A percentile compares a stretch with the other conserved stretches of the same genome.
These are phyloP conservation scores for Isatis lusitanica DNA, from an alignment of 441 rosid species.

Conservation along the genomic window DNA sequence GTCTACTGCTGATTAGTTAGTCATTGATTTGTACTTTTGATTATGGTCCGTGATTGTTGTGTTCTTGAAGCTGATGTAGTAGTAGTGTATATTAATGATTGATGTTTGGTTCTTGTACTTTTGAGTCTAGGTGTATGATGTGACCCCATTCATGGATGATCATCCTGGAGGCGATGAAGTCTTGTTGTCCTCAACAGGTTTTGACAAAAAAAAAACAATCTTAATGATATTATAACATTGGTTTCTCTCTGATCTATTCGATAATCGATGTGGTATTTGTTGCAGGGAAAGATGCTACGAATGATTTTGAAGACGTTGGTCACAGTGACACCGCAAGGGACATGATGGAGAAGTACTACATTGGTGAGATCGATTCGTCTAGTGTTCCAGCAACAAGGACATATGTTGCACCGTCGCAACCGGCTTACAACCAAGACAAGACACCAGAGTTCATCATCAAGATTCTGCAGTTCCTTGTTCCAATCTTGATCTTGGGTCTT, in stretches of 20 bases:
- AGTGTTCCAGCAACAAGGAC: slow-evolving; percentile 57
- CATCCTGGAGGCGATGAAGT: slow-evolving; percentile 99
- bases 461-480: slow-evolving; percentile 81
- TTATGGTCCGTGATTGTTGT: background rate
- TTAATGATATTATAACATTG: background rate
- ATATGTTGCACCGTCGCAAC: slow-evolving; percentile 51
- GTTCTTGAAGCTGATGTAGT: background rate
- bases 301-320: slow-evolving; percentile 92
- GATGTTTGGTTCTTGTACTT: background rate
- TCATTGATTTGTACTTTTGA: background rate
- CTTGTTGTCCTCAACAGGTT: slow-evolving; percentile 77
- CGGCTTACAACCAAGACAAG: slow-evolving; percentile 50
- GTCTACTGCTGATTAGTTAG: background rate
- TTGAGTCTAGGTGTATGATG: slow-evolving; percentile 76
- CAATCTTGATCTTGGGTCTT: slow-evolving; percentile 74
- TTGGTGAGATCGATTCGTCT: slow-evolving; percentile 70
- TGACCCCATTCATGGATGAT: slow-evolving; percentile 89
- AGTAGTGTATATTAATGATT: background rate
- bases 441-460: slow-evolving; percentile 63
- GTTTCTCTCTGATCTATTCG: background rate
- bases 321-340: slow-evolving; percentile 92
- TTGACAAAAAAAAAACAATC: background rate
- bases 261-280: background rate
- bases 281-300: slow-evolving; percentile 84
- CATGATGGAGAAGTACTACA: slow-evolving; percentile 67